Evolutionary conservation across 2,329 filamentous ascomycete species (phyloP), one percentile per base, ranked within the genome.

Genomic region (Epicoccum sorghinum): DNA sequence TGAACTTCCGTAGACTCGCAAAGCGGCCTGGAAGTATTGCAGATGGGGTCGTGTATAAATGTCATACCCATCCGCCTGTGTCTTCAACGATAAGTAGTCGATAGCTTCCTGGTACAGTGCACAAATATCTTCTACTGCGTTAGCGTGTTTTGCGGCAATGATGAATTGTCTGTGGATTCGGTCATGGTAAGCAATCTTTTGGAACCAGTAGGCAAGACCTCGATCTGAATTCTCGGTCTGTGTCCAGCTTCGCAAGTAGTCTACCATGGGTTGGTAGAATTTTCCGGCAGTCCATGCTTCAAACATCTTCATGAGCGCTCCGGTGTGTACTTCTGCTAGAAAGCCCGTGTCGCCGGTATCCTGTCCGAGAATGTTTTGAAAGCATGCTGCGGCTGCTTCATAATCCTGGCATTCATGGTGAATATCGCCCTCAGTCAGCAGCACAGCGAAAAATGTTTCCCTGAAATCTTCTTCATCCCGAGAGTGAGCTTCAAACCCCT

Each of bases 231-330:
- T 14, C 10, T n/a, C n/a, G n/a, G 45, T 4, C n/a, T 47, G 4
- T n/a, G 9, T 47, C 45, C 45, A 47, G 18, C 45, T 41, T 12
- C 45, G 45, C 29, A 47, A 18, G 37, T 25, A 25, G 12, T 40
- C 37, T 3, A 40, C 14, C 4, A 41, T 40, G 12, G 37, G 14
- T 18, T 12, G 18, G 24, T 47, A 41, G 22, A 18, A 13, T n/a
- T 47, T 35, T 2, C 2, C 7, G 1, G 14, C n/a, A 7, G n/a
- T 7, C 30, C 30, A 33, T 33, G 30, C 10, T 33, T 6, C 10
- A 33, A 33, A 10, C 30, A 33, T 6, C 5, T 33, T 6, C 13
- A 7, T 12, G 10, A 33, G 30, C 10, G 30, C 30, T 12, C 4
- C 10, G 5, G 10, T 12, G 10, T 12, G 43, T n/a, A n/a, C n/a